A percentile compares a stretch with the other conserved stretches of the same genome.
Conservation (phyloP, 768 basidiomycete species). For the Pisolithus albus region DNA sequence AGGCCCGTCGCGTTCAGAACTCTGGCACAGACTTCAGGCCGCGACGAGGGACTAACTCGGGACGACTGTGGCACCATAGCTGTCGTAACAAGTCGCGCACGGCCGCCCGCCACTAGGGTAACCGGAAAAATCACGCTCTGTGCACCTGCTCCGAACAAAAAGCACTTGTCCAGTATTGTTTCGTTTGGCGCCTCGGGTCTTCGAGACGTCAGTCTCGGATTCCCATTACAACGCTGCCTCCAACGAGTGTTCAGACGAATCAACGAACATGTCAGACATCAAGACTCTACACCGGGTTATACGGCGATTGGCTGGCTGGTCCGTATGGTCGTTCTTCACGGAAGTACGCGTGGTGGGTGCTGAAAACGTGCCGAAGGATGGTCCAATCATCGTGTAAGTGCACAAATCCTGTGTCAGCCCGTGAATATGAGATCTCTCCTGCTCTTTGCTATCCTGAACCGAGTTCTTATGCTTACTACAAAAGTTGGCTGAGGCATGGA, state of each 20-base stretch:
- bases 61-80: too few relatives aligned
- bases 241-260: neutral
- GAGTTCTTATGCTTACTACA: neutral
- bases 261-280: conserved; percentile 24
- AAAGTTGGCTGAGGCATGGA: too few relatives aligned
- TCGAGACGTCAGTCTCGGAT: too few relatives aligned
- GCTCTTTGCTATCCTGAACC: neutral
- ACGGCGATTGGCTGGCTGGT: conserved; percentile 62
- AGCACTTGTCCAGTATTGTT: too few relatives aligned
- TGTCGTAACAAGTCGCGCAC: too few relatives aligned
- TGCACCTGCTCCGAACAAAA: too few relatives aligned
- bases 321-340: conserved; percentile 81
- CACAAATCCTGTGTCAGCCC: neutral
- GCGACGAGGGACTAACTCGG: too few relatives aligned
- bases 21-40: too few relatives aligned
- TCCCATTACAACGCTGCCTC: neutral
- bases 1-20: too few relatives aligned
- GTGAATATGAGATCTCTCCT: neutral
- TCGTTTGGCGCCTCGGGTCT: too few relatives aligned
- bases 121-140: too few relatives aligned
- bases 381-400: conserved; percentile 90
- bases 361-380: conserved; percentile 81
- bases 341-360: conserved; percentile 81
- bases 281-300: conserved; percentile 61
- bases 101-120: too few relatives aligned